A percentile compares a stretch with the other conserved stretches of the same genome.
Evolutionary conservation across 2,329 filamentous ascomycete species (phyloP).

Genomic region (Beauveria sp.): DNA sequence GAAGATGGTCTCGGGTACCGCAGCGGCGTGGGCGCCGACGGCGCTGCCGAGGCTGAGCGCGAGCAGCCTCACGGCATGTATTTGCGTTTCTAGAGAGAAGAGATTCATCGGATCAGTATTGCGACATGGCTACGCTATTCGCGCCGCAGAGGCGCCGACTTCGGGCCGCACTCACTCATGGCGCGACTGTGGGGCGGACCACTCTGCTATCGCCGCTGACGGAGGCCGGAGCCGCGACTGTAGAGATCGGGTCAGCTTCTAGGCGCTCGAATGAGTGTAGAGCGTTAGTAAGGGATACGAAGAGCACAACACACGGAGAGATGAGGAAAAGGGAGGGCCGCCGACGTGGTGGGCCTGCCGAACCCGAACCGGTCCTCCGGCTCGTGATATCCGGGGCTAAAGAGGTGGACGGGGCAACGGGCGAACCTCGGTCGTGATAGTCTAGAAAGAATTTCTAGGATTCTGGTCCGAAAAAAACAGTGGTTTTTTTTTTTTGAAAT

Average conservation of each 20-base stretch:
- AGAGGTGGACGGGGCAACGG: background rate
- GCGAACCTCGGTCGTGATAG: background rate
- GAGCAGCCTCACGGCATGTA: background rate
- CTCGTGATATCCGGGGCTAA: background rate
- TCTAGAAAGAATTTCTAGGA: background rate
- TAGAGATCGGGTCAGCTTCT: no score
- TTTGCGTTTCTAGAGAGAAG: background rate
- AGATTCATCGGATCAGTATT: background rate
- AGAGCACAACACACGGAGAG: no score
- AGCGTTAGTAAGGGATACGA: no score
- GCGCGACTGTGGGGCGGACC: no score
- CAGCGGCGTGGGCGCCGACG: background rate
- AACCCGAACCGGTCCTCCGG: background rate
- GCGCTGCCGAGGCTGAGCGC: background rate
- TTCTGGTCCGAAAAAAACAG: no score
- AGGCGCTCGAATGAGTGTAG: no score
- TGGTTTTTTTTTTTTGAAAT: no score
- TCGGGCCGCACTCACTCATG: no score
- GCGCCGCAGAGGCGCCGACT: background rate
- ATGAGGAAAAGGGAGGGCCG: background rate
- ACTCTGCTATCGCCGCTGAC: no score
- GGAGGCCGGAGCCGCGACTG: no score
- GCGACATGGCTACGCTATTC: background rate
- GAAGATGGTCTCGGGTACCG: conserved; percentile 18
- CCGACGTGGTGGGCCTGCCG: background rate